A percentile compares a stretch with the other conserved stretches of the same genome.
Conservation (phyloP, 345 rosid species). For the Hypericum perforatum region DNA sequence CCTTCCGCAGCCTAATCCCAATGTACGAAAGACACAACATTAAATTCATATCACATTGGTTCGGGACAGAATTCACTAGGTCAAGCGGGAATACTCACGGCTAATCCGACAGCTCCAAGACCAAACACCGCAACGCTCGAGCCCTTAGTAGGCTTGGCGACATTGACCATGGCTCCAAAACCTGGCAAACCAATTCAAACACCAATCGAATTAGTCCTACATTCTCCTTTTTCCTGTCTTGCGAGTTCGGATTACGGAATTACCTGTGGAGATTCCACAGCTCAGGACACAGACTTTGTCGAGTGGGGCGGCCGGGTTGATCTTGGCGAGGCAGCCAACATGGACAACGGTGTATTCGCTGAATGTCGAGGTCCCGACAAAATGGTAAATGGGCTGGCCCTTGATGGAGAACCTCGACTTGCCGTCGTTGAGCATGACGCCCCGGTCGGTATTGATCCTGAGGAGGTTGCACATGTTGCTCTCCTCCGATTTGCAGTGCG, state of each 20-base stretch:
- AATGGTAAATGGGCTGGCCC: constrained; percentile 34
- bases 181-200: constrained; percentile 7
- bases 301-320: constrained; percentile 29
- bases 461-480: constrained; percentile 31
- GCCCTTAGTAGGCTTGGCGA: constrained; percentile 29
- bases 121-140: constrained; percentile 36
- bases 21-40: neutral
- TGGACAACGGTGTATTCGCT: constrained; percentile 33
- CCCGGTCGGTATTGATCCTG: constrained; percentile 29
- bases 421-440: constrained; percentile 28
- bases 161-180: constrained; percentile 35
- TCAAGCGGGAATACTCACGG: constrained; percentile 15
- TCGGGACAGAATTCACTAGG: too few species aligned
- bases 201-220: neutral
- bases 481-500: constrained; percentile 26
- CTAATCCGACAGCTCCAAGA: constrained; percentile 35
- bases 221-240: too few species aligned
- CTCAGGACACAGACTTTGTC: constrained; percentile 36
- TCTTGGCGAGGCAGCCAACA: constrained; percentile 27
- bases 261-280: constrained; percentile 34
- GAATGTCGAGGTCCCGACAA: constrained; percentile 33
- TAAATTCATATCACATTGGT: too few species aligned
- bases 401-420: constrained; percentile 30
- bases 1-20: constrained; percentile 27
- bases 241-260: neutral